These are phyloP conservation scores for Scutellaria minor DNA, from an alignment of 257 asterid genomes.

Conservation along the genomic window DNA sequence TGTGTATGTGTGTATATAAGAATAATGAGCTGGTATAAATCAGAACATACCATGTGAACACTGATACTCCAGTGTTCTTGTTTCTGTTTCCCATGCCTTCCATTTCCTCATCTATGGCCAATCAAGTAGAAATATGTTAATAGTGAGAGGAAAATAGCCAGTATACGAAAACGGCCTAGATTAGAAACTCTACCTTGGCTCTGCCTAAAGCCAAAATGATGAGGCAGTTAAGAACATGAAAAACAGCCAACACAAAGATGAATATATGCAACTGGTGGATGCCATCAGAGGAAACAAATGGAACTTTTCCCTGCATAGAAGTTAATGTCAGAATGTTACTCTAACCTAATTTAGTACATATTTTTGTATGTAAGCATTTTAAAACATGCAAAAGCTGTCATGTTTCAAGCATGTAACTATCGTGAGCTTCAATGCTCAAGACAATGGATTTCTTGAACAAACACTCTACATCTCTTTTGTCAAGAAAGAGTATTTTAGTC, in stretches of 20 bases:
- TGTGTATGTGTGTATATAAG: neutral
- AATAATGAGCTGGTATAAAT: too few species aligned
- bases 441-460: too few species aligned
- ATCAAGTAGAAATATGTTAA: neutral
- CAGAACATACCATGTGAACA: constrained; percentile 49
- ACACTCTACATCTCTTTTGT: too few species aligned
- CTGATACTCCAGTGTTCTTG: constrained; percentile 61
- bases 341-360: too few species aligned
- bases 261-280: constrained; percentile 68
- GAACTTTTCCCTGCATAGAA: constrained; percentile 58
- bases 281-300: constrained; percentile 54
- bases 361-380: too few species aligned
- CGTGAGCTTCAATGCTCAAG: too few species aligned
- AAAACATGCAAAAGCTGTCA: too few species aligned
- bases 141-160: neutral
- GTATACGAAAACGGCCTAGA: neutral
- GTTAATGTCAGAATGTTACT: neutral
- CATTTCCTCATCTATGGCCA: constrained; percentile 63
- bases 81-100: constrained; percentile 77
- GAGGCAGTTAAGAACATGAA: constrained; percentile 57
- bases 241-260: constrained; percentile 66
- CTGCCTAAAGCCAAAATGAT: constrained; percentile 57
- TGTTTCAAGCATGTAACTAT: too few species aligned
- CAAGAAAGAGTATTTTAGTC: too few species aligned
- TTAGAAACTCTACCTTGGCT: constrained; percentile 44